phyloP scores from a whole-genome alignment of 768 basidiomycete genomes.

The Phanerochaete carnosa region DNA sequence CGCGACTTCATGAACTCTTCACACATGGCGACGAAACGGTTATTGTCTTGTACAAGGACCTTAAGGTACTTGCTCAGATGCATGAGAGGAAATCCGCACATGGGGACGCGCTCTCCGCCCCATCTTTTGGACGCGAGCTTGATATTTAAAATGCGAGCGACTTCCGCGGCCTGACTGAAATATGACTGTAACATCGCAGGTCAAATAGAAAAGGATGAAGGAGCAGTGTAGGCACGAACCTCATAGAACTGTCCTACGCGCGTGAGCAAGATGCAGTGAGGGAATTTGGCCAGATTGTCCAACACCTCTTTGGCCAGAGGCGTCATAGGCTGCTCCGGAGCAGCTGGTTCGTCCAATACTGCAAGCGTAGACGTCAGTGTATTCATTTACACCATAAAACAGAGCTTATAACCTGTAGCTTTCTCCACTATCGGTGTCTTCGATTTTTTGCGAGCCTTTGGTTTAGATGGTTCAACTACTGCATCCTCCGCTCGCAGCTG shows the following conservation, averaged over 20 bases:
- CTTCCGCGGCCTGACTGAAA: constrained; percentile 83
- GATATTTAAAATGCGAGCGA: constrained; percentile 75
- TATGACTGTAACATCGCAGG: constrained; percentile 63
- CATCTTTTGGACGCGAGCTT: constrained; percentile 78
- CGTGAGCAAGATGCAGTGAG: constrained; percentile 87
- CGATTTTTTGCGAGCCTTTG: background rate
- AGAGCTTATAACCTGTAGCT: background rate
- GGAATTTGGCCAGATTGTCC: constrained; percentile 69
- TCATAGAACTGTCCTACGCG: constrained; percentile 96
- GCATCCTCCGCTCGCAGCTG: background rate
- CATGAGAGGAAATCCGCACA: constrained; percentile 89
- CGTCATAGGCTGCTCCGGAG: constrained; percentile 31
- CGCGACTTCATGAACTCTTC: constrained; percentile 75
- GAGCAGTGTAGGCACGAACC: constrained; percentile 32
- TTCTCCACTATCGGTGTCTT: background rate
- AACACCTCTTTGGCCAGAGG: constrained; percentile 68
- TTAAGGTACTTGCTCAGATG: constrained; percentile 89
- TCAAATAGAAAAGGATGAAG: background rate
- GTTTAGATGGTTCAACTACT: background rate
- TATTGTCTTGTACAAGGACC: constrained; percentile 76
- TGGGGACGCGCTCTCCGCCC: constrained; percentile 65
- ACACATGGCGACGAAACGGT: constrained; percentile 87
- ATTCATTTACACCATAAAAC: too few species aligned
- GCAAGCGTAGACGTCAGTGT: background rate
- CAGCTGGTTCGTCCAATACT: background rate